phyloP scores from a whole-genome alignment of 164 flowering plant species.

The Buxus sempervirens region DNA sequence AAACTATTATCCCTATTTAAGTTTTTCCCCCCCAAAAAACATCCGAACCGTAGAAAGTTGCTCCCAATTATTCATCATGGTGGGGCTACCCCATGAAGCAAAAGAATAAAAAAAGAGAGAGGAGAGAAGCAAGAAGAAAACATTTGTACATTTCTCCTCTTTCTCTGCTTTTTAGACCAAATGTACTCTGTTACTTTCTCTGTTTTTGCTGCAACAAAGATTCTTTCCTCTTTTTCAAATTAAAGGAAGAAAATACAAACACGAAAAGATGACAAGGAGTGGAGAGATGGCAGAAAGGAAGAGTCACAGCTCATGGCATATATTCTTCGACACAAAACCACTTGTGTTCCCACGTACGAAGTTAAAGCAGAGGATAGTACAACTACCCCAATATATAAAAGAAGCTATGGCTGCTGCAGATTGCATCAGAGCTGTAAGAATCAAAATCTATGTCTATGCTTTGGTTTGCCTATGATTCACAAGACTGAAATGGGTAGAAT shows the following conservation, averaged over 20 bases:
- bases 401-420: constrained; percentile 28
- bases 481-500: constrained; percentile 32
- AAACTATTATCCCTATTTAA: too few species aligned
- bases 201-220: constrained; percentile 59
- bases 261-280: constrained; percentile 1
- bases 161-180: constrained; percentile 65
- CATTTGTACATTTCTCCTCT: constrained; percentile 44
- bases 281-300: constrained; percentile 35
- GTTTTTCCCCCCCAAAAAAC: constrained; percentile 32
- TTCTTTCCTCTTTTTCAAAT: constrained; percentile 55
- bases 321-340: constrained; percentile 73
- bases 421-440: constrained; percentile 17
- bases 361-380: constrained; percentile 48
- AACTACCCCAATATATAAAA: constrained; percentile 33
- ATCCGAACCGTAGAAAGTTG: constrained; percentile 41
- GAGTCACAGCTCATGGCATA: constrained; percentile 67
- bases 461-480: constrained; percentile 6
- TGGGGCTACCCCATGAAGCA: constrained; percentile 52
- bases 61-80: constrained; percentile 57
- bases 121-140: constrained; percentile 36
- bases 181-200: constrained; percentile 55
- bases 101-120: constrained; percentile 23
- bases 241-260: constrained; percentile 40
- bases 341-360: constrained; percentile 72
- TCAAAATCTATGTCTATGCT: constrained; percentile 15